Percentiles rank a stretch among this genome's conserved stretches.
These are phyloP conservation scores for Colletotrichum sp. DNA, from an alignment of 2,329 filamentous ascomycete species.

Conservation along the genomic window DNA sequence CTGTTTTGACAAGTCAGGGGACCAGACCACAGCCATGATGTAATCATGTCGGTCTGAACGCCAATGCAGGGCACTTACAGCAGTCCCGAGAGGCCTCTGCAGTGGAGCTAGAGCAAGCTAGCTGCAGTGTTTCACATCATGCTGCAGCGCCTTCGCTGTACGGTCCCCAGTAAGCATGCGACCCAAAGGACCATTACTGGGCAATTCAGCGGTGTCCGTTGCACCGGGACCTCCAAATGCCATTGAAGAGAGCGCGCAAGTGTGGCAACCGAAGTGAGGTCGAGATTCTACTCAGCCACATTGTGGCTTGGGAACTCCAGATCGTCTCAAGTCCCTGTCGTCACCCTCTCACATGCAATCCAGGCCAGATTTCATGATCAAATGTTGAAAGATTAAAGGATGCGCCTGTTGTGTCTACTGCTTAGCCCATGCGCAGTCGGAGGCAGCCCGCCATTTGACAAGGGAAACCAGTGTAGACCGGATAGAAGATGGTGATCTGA, in stretches of 20 bases:
- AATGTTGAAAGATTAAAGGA: neutral
- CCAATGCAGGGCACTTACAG: neutral
- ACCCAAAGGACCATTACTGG: neutral
- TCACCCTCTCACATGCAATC: neutral
- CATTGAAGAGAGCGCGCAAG: neutral
- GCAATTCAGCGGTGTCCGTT: neutral
- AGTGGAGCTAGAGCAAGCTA: conserved; percentile 9
- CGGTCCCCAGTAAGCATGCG: neutral
- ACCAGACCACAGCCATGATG: conserved; percentile 14
- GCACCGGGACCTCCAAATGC: neutral
- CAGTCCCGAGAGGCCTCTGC: conserved; percentile 13
- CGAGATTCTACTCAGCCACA: neutral
- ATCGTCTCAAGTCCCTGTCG: neutral
- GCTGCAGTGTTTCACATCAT: conserved; percentile 5
- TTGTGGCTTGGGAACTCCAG: neutral
- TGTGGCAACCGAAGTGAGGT: neutral
- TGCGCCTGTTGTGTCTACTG: neutral
- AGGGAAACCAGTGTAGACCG: neutral
- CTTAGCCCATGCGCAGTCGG: neutral
- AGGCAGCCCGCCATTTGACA: neutral
- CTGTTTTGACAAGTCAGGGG: conserved; percentile 21
- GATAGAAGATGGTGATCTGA: neutral
- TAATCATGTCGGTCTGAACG: conserved; percentile 19
- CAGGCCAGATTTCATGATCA: neutral
- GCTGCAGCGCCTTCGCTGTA: neutral